phyloP scores from a whole-genome alignment of 768 basidiomycete species.

The Stropharia rugosoannulata region DNA sequence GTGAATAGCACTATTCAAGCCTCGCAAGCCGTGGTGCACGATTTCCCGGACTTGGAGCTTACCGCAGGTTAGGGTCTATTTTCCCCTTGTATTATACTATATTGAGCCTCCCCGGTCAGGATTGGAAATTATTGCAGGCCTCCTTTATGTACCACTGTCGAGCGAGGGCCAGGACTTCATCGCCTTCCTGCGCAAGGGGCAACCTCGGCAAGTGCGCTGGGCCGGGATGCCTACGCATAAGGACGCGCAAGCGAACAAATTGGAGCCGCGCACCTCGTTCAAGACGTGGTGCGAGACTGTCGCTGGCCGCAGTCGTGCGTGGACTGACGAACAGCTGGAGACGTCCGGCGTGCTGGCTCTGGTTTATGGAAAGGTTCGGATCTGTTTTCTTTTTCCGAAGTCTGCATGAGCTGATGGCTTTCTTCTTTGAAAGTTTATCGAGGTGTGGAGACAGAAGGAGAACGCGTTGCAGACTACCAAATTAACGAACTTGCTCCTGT shows the following conservation, averaged over 20 bases:
- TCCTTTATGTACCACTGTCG: conserved; percentile 76
- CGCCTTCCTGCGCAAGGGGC: conserved; percentile 75
- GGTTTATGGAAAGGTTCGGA: conserved; percentile 67
- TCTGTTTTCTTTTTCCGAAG: not conserved
- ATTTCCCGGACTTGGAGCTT: conserved; percentile 71
- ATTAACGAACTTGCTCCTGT: conserved; percentile 70
- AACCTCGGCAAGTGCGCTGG: conserved; percentile 71
- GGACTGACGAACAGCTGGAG: conserved; percentile 84
- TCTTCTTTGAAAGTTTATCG: conserved; percentile 63
- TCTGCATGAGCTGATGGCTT: not conserved
- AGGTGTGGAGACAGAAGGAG: conserved; percentile 85
- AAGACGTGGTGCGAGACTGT: conserved; percentile 78
- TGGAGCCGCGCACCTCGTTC: conserved; percentile 82
- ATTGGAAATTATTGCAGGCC: conserved; percentile 66
- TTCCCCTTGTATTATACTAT: not conserved
- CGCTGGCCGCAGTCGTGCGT: conserved; percentile 62
- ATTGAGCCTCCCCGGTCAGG: conserved; percentile 24
- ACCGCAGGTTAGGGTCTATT: conserved; percentile 37
- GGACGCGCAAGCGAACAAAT: conserved; percentile 28
- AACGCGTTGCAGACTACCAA: conserved; percentile 68
- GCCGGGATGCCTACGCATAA: conserved; percentile 67
- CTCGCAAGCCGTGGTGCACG: conserved; percentile 63
- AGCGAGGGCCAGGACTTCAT: conserved; percentile 77
- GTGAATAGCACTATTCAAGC: conserved; percentile 60
- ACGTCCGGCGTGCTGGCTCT: conserved; percentile 78